Evolutionary conservation across 306 rosid genomes (phyloP).

Genomic region (Vigna trinervia): DNA sequence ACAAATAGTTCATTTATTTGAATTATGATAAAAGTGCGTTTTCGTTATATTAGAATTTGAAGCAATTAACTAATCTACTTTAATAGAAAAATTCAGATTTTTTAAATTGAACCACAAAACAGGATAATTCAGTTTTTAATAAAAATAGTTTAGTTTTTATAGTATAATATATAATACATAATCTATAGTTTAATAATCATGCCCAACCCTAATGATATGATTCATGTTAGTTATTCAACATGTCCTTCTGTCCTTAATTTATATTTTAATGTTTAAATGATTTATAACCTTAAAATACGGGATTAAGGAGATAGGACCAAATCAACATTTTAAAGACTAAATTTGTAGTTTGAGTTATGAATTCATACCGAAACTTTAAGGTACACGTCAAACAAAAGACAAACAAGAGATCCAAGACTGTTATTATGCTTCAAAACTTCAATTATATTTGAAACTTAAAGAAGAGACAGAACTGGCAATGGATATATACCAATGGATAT

Average conservation of each 20-base stretch:
- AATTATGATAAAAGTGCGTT: no score
- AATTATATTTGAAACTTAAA: slow-evolving; percentile 5
- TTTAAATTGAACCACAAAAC: no score
- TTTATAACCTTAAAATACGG: not conserved
- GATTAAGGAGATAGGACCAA: not conserved
- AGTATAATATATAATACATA: no score
- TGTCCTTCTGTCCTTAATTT: not conserved
- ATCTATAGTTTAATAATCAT: no score
- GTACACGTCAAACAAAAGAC: slow-evolving; percentile 1
- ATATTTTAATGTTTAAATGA: not conserved
- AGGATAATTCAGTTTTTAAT: no score
- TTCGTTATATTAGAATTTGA: no score
- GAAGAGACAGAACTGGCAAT: not conserved
- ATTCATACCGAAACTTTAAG: not conserved
- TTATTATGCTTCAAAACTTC: not conserved
- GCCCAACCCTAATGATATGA: no score
- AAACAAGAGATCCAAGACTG: not conserved
- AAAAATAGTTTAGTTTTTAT: no score
- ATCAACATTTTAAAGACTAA: slow-evolving; percentile 4
- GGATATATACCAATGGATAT: slow-evolving; percentile 78
- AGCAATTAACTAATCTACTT: no score
- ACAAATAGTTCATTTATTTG: no score
- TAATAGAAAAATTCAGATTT: no score
- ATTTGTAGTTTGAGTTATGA: slow-evolving; percentile 25
- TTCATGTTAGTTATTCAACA: slow-evolving; percentile 8